phyloP scores from a whole-genome alignment of 768 basidiomycete genomes.

The Cystofilobasidium bisporidii region DNA sequence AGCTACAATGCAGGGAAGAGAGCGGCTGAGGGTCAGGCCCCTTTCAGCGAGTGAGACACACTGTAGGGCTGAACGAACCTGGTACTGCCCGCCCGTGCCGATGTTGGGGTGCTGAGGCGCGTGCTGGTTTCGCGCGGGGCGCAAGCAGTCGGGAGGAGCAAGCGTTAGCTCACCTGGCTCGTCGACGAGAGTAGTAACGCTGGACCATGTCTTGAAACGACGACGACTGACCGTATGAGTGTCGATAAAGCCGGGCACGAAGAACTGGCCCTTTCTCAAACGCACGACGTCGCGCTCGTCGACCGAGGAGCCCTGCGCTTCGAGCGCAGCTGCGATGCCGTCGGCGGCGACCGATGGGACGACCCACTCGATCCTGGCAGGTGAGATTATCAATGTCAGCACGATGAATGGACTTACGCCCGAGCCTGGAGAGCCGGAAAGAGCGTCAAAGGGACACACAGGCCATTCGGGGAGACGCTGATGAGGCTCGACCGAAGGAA shows the following conservation, averaged over 20 bases:
- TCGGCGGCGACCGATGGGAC: not conserved
- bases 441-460: constrained; percentile 27
- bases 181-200: too few relatives aligned
- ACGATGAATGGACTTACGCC: not conserved
- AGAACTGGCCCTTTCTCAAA: constrained; percentile 46
- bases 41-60: not conserved
- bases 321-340: not conserved
- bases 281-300: not conserved
- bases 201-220: too few relatives aligned
- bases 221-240: constrained; percentile 66
- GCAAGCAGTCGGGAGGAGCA: not conserved
- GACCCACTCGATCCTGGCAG: constrained; percentile 18
- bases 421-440: not conserved
- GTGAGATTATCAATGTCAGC: not conserved
- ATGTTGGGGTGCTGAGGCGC: constrained; percentile 70
- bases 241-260: constrained; percentile 83
- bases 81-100: constrained; percentile 41
- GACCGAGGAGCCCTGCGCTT: not conserved
- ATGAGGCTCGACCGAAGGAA: constrained; percentile 50
- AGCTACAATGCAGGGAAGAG: constrained; percentile 46
- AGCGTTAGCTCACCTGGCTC: not conserved
- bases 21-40: not conserved
- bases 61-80: constrained; percentile 11
- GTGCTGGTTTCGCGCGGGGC: constrained; percentile 51
- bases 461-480: constrained; percentile 47